Base-by-base conservation (phyloP, 805 yeast genomes). In the Yarrowia sp. region DNA sequence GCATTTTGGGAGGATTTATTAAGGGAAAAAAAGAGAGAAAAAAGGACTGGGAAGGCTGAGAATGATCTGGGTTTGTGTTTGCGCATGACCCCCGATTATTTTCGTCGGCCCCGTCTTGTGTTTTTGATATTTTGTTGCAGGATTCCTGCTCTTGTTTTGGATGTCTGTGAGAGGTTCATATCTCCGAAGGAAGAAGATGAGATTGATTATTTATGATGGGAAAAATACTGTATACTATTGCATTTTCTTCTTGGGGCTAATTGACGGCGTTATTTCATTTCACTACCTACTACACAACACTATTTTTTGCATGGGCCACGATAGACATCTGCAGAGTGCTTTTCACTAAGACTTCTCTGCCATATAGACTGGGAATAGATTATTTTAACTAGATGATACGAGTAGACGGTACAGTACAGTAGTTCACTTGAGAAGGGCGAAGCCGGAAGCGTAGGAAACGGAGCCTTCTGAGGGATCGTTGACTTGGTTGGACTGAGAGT, bases 371-470 rank as follows among this genome's bases (percentile, higher is more conserved):
- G 61, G 61, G 61, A 54, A 54, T 54, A 54, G 61, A 54, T 63
- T 32, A 62, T 24, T 52, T 32, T 51, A 44, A 49, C 6, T n/a
- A 38, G 21, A 35, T 7, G 3, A n/a, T 1, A 24, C n/a, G n/a
- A n/a, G n/a, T n/a, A n/a, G n/a, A n/a, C n/a, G n/a, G n/a, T n/a
- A n/a, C n/a, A n/a, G n/a, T n/a, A n/a, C n/a, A n/a, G n/a, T n/a
- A n/a, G 11, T n/a, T 44, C 19, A 46, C 21, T 24, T 43, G 14
- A 48, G n/a, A 16, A 70, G 66, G 19, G 81, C 87, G 71, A 83
- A 88, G 0, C 93, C 97, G 51, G 93, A 83, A 1, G 93, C 96
- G 75, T 93, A 93, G 66, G 96, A 89, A n/a, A 93, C 98, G 74
- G 96, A 89, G 67, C 89, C 86, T 46, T 92, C 97, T 30, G 70